Evolutionary conservation across 2,329 filamentous ascomycete genomes (phyloP), one percentile per base, ranked within the genome.

Genomic region (Kalmusia sp.): DNA sequence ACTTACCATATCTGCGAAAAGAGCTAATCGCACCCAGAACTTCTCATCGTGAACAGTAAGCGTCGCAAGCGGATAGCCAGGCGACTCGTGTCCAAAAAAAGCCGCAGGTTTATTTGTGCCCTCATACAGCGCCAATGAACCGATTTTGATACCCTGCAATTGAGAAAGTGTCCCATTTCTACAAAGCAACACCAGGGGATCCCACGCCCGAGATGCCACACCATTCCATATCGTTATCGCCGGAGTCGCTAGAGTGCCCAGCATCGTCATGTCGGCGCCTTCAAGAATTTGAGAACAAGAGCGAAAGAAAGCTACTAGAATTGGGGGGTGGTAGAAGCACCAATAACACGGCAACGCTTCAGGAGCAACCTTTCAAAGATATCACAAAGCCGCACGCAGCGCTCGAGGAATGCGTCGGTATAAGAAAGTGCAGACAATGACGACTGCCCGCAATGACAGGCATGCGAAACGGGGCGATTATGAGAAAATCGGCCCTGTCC

Each of bases 1-100:
- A 62, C 72, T n/a, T 59, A 80, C 78, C 87, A 91, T 90, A 70
- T 91, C 88, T 31, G 84, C 86, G 65, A 90, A 89, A 24, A 91
- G 73, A 39, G 87, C 80, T 46, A 90, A 72, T 34, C 88, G 82
- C 64, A 89, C 81, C 87, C 87, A 91, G 68, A 91, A 90, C 25
- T 85, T 79, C 57, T 90, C 87, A 62, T 84, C 83, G 66, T 84
- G 82, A 7, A 91, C 81, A 11, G 81, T 77, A 28, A 91, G 73
- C 61, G 86, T 82, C 3, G 85, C 80, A 30, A 77, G 75, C 21
- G 78, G 79, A 14, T 67, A 57, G 14, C 69, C 75, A 50, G 73
- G 73, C 6, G 71, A 67, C 50, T 76, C 74, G 31, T 64, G 70
- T 62, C 58, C 73, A 67, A 67, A 82, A 61, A 64, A 80, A 74